Evolutionary conservation across 2,329 filamentous ascomycete genomes (phyloP), one percentile per base, ranked within the genome.

Genomic region (Talaromyces sp.): DNA sequence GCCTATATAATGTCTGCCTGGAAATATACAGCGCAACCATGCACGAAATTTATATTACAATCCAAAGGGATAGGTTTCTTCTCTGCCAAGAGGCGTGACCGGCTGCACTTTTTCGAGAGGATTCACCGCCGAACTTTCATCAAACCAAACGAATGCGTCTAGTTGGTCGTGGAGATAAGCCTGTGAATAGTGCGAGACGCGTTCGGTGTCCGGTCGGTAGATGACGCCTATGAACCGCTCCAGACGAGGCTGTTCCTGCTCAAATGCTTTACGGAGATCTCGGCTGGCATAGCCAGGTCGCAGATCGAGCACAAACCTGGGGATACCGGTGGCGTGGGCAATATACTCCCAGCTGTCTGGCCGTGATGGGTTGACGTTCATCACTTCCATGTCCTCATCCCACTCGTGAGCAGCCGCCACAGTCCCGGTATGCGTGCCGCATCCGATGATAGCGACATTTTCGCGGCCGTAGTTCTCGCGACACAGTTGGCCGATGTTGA

Each of bases 401-500:
- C 82, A 84, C 22, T 77, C 72, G 55, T 79, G 69, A 2, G 82
- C 81, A 0, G 82, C 81, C 0, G 81, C 81, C 1, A 84, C 82
- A 0, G 80, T 83, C 4, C 82, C 82, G 0, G 74, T 77, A 65
- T 84, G 77, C 3, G 80, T 81, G 6, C 79, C 75, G 59, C 79
- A 82, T 10, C 82, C 82, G 57, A 81, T 68, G 61, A 80, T 75
- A 5, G 72, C 72, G 17, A 80, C 77, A 32, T 79, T 72, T 3
- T 74, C 69, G 39, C 71, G 67, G 30, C 74, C 77, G 61, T 78
- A 77, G 11, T 71, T 65, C 66, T 82, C 76, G 27, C 78, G 77
- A 67, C 80, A 83, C n/a, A 84, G 69, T 68, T 84, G 82, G 0
- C 82, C 82, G n/a, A 84, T 72, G 64, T 83, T 84, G 55, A 82